phyloP scores from a whole-genome alignment of 176 grass and related monocot species.

The Metroxylon sagu region DNA sequence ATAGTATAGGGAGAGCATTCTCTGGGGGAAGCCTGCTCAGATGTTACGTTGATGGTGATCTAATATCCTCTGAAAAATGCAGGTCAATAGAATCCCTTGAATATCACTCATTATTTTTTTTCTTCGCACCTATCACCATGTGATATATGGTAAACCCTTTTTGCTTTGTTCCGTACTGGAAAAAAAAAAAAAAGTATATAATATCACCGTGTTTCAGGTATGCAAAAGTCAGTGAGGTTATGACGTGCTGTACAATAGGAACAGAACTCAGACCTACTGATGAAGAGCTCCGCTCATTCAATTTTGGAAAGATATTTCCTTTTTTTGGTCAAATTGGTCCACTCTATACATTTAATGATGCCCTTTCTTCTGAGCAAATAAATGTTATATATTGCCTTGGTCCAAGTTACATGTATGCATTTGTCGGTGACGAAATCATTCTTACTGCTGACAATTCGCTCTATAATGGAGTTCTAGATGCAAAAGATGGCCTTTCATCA shows the following conservation, averaged over 20 bases:
- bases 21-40: constrained; percentile 83
- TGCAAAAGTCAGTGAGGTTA: constrained; percentile 83
- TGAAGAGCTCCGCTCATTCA: constrained; percentile 68
- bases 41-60: constrained; percentile 74
- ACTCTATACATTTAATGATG: constrained; percentile 78
- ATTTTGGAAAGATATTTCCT: constrained; percentile 66
- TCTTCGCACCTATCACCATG: neutral
- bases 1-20: constrained; percentile 90
- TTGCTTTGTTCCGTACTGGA: too few species aligned
- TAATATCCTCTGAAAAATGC: constrained; percentile 87
- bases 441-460: constrained; percentile 60
- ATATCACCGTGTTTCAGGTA: constrained; percentile 40
- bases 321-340: constrained; percentile 96
- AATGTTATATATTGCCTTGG: constrained; percentile 83
- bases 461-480: constrained; percentile 71
- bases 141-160: too few species aligned
- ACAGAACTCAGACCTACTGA: constrained; percentile 71
- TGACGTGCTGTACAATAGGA: constrained; percentile 79
- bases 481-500: constrained; percentile 76
- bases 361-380: constrained; percentile 88
- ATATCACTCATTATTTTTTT: neutral
- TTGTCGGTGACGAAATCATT: constrained; percentile 78
- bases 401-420: constrained; percentile 99
- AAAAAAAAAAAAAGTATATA: neutral
- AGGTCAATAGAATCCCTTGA: constrained; percentile 30